Percentiles rank a stretch among this genome's conserved stretches.
Evolutionary conservation across 306 rosid genomes (phyloP).

Genomic region (Dryas drummondii): DNA sequence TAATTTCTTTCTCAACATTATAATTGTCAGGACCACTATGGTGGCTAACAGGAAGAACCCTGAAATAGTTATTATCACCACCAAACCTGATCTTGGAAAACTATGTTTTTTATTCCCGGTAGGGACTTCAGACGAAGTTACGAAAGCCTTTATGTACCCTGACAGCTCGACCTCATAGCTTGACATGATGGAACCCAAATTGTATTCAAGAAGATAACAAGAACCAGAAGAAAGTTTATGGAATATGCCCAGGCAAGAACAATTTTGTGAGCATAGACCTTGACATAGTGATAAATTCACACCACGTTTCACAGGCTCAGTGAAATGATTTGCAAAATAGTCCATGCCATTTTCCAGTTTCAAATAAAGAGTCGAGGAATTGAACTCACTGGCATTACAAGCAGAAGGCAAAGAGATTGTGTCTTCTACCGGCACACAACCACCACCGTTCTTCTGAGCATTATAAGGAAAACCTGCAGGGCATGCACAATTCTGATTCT

Average conservation of each 20-base stretch:
- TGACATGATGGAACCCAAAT: constrained; percentile 10
- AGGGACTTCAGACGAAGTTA: neutral
- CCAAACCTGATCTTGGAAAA: constrained; percentile 17
- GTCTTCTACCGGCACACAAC: constrained; percentile 6
- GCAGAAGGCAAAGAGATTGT: constrained; percentile 21
- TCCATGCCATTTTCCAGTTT: neutral
- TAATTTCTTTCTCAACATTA: constrained; percentile 9
- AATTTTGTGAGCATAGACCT: constrained; percentile 14
- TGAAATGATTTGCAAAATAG: constrained; percentile 22
- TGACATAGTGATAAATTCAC: constrained; percentile 9
- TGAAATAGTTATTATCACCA: constrained; percentile 7
- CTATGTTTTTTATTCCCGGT: neutral
- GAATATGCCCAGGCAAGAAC: constrained; percentile 26
- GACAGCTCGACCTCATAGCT: neutral
- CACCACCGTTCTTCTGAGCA: neutral
- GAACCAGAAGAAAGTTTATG: constrained; percentile 17
- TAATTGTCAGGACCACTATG: neutral
- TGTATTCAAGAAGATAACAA: constrained; percentile 12
- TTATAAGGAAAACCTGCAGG: constrained; percentile 4
- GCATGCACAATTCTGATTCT: neutral
- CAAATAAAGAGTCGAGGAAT: constrained; percentile 16
- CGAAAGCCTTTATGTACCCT: constrained; percentile 23
- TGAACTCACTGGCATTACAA: neutral
- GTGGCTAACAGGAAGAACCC: constrained; percentile 8
- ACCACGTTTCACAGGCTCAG: neutral